Evolutionary conservation across 441 rosid genomes (phyloP).

Genomic region (Mallotus repandus): DNA sequence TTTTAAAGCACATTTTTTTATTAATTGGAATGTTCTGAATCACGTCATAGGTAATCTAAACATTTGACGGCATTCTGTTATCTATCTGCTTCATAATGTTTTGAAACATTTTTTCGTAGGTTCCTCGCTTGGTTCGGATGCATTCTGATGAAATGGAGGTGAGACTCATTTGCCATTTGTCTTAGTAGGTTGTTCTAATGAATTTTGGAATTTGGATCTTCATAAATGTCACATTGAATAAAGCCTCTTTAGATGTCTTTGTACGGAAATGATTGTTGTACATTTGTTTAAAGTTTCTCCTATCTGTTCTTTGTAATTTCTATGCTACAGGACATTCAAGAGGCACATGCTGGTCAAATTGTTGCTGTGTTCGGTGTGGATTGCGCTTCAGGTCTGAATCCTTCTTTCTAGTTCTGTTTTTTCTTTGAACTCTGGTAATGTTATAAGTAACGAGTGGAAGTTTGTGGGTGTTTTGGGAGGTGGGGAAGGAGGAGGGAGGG

Average conservation of each 20-base stretch:
- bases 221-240: neutral
- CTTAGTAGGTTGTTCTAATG: neutral
- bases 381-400: conserved; percentile 82
- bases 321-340: conserved; percentile 81
- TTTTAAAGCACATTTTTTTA: neutral
- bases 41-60: neutral
- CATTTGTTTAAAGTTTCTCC: neutral
- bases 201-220: neutral
- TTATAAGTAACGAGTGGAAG: neutral
- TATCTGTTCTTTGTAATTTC: conserved; percentile 13
- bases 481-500: neutral
- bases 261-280: neutral
- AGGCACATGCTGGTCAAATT: conserved; percentile 97
- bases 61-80: neutral
- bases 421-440: neutral
- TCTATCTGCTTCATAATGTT: conserved; percentile 10
- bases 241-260: neutral
- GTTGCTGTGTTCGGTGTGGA: conserved; percentile 99
- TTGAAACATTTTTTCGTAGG: conserved; percentile 44
- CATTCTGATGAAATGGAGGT: conserved; percentile 99
- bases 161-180: conserved; percentile 22
- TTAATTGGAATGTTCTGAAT: no score
- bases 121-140: conserved; percentile 95
- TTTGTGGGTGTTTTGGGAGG: neutral
- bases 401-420: neutral